Base-by-base conservation (phyloP, 805 yeast genomes). In the Suhomyces pyralidae region DNA sequence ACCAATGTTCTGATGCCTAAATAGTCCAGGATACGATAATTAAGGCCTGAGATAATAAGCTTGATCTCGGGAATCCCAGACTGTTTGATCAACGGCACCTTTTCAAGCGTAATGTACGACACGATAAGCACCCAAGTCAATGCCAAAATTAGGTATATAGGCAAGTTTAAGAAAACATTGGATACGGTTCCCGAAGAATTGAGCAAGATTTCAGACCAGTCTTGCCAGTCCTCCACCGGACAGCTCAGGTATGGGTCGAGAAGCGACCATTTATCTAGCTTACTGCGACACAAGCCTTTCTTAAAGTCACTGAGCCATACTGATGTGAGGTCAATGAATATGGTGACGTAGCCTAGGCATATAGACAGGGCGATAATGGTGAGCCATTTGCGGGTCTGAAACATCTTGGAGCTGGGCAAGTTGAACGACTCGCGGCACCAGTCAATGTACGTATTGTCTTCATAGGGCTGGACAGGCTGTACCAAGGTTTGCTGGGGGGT, bases 61-160 rank as follows among this genome's bases (percentile, higher is more conserved):
- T 85, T 85, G 46, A 86, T 79, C 60, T 89, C 96, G 0, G 91
- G 79, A 26, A 90, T 86, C 6, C 96, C 96, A 48, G 88, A 69
- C 54, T 71, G 77, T 45, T 65, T 70, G 45, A 71, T 67, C 32
- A 61, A 55, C 2, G 65, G 66, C 25, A 64, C 69, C 40, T 60
- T 56, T 10, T 55, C 54, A 30, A 63, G 55, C 9, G 76, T 61
- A 34, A 73, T 61, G 46, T 58, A 62, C 19, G 74, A 67, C 5
- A 77, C 77, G 3, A 58, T 32, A 9, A 62, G 26, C 6, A 63
- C 62, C 50, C 63, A 63, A 0, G 56, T 20, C 10, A 58, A 38
- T 6, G 75, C 74, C 45, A 70, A 59, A 0, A 64, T 15, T 20
- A 68, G 45, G 53, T 71, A 75, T 12, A 74, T 60, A 3, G 78